A percentile compares a stretch with the other conserved stretches of the same genome.
Conservation (phyloP, 1,284 basidiomycete genomes). For the Porodaedalea pini region DNA sequence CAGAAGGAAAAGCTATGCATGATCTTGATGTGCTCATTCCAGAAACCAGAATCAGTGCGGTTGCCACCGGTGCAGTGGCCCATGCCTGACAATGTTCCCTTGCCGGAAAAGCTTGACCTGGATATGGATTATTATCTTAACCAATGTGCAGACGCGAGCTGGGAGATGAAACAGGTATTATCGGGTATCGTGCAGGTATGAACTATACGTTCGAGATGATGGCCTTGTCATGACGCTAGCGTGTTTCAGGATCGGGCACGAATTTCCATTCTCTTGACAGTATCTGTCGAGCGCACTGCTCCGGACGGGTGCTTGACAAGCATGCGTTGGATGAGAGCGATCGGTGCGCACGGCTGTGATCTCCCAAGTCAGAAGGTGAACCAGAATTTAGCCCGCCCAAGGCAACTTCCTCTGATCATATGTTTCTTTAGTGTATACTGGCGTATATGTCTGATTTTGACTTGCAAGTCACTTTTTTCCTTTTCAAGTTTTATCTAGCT, state of each 20-base stretch:
- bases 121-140: constrained; percentile 48
- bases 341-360: constrained; percentile 61
- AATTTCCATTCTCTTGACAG: constrained; percentile 68
- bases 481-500: not conserved
- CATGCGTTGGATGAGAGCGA: constrained; percentile 82
- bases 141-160: constrained; percentile 33
- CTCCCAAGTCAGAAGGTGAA: constrained; percentile 75
- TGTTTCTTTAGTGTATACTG: constrained; percentile 65
- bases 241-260: constrained; percentile 56
- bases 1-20: constrained; percentile 80
- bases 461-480: constrained; percentile 48
- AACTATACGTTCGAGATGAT: not conserved
- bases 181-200: constrained; percentile 38
- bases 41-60: constrained; percentile 64
- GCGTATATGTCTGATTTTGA: constrained; percentile 83
- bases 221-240: not conserved
- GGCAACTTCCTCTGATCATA: not conserved
- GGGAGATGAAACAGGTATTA: constrained; percentile 32
- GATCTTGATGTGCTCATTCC: constrained; percentile 82
- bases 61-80: constrained; percentile 64
- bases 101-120: constrained; percentile 63
- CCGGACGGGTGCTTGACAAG: constrained; percentile 47
- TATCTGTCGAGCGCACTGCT: constrained; percentile 34
- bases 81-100: constrained; percentile 54
- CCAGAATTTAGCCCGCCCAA: not conserved